Base-by-base conservation (phyloP, 495 filamentous ascomycete species). In the Apiosordaria backusii region DNA sequence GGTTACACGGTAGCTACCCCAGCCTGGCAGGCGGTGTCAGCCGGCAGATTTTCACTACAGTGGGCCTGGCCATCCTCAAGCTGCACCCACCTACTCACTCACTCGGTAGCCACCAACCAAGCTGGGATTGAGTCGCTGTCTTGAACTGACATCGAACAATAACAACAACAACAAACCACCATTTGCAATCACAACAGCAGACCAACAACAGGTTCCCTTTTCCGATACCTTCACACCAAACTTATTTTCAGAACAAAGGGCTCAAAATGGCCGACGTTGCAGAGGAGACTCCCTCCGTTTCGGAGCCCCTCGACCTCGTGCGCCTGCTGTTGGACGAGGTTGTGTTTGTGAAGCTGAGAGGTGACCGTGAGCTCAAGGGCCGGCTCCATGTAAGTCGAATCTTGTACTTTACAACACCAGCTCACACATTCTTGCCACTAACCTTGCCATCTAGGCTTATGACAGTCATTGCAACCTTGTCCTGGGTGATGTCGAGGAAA, bases 391-490 rank as follows among this genome's bases (percentile, higher is more conserved):
- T 97, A 81, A 67, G 89, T 79, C 27, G 4, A 15, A 50, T 27
- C 40, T 25, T 40, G 9, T 9, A 21, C n/a, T n/a, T 50, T 7
- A 24, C 24, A 45, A 19, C 54, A 45, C 21, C 35, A 18, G 50
- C n/a, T n/a, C 35, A 22, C 50, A n/a, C 22, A 26, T 62, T 62
- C 16, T 23, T 54, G 67, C 72, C 61, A 68, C 22, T 6, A 27
- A 23, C 53, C 27, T 35, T 2, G 13, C 4, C n/a, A 23, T 2
- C 10, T 71, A 99, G 96, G 95, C 94, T 35, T 99, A 97, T 76
- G 95, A 99, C 75, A 95, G 91, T 71, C 95, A 99, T 76, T 98
- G 95, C 86, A 99, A 99, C 74, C 79, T 98, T n/a, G 92, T 99
- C 4, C 83, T 99, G 2, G 95, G 96, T 4, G 96, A 99, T 57